Evolutionary conservation across 768 basidiomycete species (phyloP), one percentile per base, ranked within the genome.

Genomic region (Hericium erinaceus): DNA sequence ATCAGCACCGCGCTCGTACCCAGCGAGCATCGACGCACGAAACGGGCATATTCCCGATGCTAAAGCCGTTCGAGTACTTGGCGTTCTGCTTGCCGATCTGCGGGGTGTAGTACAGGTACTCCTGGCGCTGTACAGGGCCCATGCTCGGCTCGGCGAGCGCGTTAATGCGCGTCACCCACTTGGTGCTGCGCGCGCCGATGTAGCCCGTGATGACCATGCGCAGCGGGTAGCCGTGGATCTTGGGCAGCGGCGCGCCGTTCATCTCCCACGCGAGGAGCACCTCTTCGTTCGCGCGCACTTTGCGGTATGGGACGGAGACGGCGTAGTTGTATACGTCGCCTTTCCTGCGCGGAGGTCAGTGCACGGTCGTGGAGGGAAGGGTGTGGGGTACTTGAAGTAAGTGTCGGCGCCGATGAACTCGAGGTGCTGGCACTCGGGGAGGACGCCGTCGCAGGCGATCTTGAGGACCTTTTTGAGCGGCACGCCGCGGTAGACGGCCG

Each of bases 391-490:
- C 79, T 79, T 78, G 72, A 80, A 80, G 64, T 80, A 81, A 0
- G 80, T 81, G 59, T 82, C 80, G 6, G 79, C 80, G 22, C 80
- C 80, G 58, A 81, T 75, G 65, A 81, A 78, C 64, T 82, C 80
- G 61, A 81, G 69, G 63, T 81, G 79, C 61, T 75, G 60, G 53
- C 74, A 77, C 40, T 78, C 75, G 12, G 77, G 75, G 18, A 69
- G 64, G 41, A 80, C 67, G 16, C 79, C 80, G 2, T 78, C 79
- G 59, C 78, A 80, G 0, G 79, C 80, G 38, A 70, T 63, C 64
- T 80, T 80, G 48, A 80, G 71, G 2, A 80, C 75, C 57, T 79
- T 79, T 70, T 80, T 80, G 24, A 81, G 68, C 4, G 78, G 70
- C 3, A 81, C 80, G 3, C 80, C 80, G 24, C 77, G 72, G 62